Evolutionary conservation across 2,329 filamentous ascomycete genomes (phyloP).

Genomic region (Colletotrichum cordylinicola): DNA sequence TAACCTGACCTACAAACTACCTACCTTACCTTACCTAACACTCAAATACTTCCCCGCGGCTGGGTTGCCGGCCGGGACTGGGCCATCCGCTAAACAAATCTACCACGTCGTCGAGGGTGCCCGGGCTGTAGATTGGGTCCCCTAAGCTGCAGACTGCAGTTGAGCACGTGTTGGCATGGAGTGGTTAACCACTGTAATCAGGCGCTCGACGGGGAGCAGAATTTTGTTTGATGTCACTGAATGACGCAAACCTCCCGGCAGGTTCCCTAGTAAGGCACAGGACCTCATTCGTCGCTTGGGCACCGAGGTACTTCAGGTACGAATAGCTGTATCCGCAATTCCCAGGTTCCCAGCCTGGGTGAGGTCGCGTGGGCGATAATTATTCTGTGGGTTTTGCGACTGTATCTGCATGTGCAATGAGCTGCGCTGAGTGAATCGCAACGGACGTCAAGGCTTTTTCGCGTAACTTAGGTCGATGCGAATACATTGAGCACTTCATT

Average conservation of each 20-base stretch:
- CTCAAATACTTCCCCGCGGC: not conserved
- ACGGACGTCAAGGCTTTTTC: not conserved
- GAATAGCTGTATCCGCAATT: not conserved
- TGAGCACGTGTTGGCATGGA: not conserved
- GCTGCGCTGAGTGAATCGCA: not conserved
- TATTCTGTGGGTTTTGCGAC: not conserved
- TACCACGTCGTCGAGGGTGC: not conserved
- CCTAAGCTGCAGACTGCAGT: not conserved
- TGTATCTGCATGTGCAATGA: not conserved
- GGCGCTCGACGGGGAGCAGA: not conserved
- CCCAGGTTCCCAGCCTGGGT: not conserved
- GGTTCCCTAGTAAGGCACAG: not conserved
- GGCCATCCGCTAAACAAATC: not conserved
- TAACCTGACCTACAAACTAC: not conserved
- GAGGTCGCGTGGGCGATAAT: not conserved
- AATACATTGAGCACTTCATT: not conserved
- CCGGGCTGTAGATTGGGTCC: not conserved
- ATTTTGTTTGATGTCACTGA: not conserved
- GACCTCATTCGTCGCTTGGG: not conserved
- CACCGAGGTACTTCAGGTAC: not conserved
- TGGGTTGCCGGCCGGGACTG: not conserved
- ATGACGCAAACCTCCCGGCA: conserved; percentile 1
- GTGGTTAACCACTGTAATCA: not conserved
- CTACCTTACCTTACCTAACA: not conserved
- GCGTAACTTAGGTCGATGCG: not conserved